phyloP scores from a whole-genome alignment of 257 asterid species.

The Petunia secreta region DNA sequence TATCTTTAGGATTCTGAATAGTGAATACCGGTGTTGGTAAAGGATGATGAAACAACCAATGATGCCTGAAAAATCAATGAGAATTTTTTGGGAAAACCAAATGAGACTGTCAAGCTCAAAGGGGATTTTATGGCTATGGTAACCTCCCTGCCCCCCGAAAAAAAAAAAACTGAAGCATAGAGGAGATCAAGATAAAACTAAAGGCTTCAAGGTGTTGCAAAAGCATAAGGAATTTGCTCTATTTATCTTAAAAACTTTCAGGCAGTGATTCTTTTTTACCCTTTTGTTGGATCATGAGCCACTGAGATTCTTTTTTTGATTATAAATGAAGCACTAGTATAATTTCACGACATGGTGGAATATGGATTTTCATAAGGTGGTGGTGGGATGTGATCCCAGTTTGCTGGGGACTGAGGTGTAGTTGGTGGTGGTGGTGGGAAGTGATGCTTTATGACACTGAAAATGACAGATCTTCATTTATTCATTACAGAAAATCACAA shows the following conservation, averaged over 20 bases:
- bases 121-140: not conserved
- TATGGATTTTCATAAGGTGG: not conserved
- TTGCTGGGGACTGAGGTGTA: too few species aligned
- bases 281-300: not conserved
- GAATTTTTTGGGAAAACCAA: not conserved
- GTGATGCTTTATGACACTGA: constrained; percentile 22
- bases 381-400: not conserved
- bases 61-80: constrained; percentile 17
- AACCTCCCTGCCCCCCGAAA: not conserved
- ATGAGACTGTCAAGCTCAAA: not conserved
- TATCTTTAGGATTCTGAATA: not conserved
- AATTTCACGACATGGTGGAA: not conserved
- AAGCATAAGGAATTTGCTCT: constrained; percentile 1
- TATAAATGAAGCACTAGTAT: constrained; percentile 13
- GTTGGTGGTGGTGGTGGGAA: too few species aligned
- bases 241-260: constrained; percentile 11
- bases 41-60: not conserved
- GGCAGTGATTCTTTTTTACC: not conserved
- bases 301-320: not conserved
- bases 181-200: not conserved
- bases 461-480: constrained; percentile 15
- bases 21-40: not conserved
- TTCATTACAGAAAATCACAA: constrained; percentile 68
- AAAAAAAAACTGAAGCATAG: not conserved
- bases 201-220: not conserved